Evolutionary conservation across 257 asterid species (phyloP).

Genomic region (Paulownia fortunei): DNA sequence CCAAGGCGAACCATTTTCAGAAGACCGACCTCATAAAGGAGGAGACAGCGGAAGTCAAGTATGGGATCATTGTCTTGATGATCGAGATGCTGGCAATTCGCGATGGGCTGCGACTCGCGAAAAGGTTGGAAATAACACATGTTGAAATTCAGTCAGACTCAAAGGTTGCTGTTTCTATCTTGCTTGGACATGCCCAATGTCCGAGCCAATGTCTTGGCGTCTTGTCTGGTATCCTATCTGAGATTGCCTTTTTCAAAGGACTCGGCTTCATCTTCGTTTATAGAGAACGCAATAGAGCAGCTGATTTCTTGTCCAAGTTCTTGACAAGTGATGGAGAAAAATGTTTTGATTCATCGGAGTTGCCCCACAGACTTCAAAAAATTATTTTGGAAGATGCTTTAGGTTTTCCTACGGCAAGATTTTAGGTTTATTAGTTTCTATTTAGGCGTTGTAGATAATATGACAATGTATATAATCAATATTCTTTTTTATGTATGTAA

Average conservation of each 20-base stretch:
- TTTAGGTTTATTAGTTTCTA: too few relatives aligned
- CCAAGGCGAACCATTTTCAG: background rate
- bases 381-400: background rate
- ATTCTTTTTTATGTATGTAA: too few relatives aligned
- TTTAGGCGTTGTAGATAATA: too few relatives aligned
- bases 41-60: background rate
- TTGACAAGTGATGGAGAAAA: background rate
- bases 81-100: background rate
- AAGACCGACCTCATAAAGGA: background rate
- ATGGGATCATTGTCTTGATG: background rate
- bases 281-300: background rate
- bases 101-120: background rate
- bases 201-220: background rate
- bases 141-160: background rate
- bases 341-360: background rate
- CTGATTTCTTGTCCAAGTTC: background rate
- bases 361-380: background rate
- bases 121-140: background rate
- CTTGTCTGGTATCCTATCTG: background rate
- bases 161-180: background rate
- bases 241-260: background rate
- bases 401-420: background rate
- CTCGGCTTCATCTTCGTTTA: background rate
- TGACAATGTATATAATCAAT: too few relatives aligned
- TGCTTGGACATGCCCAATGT: background rate